Evolutionary conservation across 78 protist genomes (phyloP).

Genomic region (slime mould (Dictyostelium discoideum)): DNA sequence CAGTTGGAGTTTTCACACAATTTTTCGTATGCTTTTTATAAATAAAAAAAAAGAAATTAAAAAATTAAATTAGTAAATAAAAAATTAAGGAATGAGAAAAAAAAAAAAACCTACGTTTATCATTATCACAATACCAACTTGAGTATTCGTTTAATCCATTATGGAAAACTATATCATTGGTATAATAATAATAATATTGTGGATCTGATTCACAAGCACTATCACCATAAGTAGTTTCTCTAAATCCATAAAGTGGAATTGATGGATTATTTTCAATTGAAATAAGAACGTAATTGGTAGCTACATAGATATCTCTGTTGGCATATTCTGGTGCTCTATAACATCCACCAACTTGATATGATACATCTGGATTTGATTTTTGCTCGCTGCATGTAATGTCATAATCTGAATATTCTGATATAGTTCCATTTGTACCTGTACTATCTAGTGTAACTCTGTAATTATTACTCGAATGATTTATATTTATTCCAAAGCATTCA

Average conservation of each 20-base stretch:
- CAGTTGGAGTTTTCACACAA: not conserved
- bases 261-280: not conserved
- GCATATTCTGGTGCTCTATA: constrained; percentile 28
- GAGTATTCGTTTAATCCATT: not conserved
- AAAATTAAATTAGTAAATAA: not conserved
- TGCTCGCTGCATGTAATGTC: not conserved
- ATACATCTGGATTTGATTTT: not conserved
- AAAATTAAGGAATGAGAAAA: not conserved
- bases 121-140: not conserved
- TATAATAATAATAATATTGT: constrained; percentile 31
- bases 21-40: not conserved
- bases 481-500: constrained; percentile 17
- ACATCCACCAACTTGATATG: constrained; percentile 9
- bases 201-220: constrained; percentile 1
- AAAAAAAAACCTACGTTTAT: not conserved
- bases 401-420: not conserved
- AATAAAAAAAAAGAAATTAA: no score
- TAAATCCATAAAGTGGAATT: constrained; percentile 3
- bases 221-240: not conserved
- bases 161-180: not conserved
- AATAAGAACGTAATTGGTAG: not conserved
- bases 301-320: not conserved
- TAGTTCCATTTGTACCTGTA: not conserved
- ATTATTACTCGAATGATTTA: not conserved
- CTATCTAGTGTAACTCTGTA: not conserved